Conservation (phyloP, 2,329 filamentous ascomycete genomes). For the Fonsecaea nubica region DNA sequence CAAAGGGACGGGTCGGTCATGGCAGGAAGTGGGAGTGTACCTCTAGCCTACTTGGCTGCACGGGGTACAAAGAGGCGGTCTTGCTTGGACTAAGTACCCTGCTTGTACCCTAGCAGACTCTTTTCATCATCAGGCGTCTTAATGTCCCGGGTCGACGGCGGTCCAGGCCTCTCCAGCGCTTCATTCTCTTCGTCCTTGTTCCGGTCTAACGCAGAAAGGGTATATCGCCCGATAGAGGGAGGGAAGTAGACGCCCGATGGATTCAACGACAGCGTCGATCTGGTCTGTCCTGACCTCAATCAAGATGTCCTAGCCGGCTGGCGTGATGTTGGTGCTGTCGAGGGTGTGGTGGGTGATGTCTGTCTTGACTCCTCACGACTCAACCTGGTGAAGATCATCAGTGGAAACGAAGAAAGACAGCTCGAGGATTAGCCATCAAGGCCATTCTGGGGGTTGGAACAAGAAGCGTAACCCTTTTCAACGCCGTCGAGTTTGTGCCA, state of each 20-base stretch:
- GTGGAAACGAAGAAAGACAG: background rate
- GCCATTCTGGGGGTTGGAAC: background rate
- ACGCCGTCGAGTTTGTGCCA: background rate
- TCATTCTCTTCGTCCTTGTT: background rate
- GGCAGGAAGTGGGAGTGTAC: background rate
- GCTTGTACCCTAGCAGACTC: background rate
- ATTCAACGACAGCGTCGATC: conserved; percentile 1
- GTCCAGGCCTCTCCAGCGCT: background rate
- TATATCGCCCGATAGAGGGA: background rate
- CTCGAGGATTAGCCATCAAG: background rate
- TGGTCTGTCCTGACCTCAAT: background rate
- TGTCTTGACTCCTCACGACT: background rate
- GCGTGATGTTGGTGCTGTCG: background rate
- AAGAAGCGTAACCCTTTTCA: background rate
- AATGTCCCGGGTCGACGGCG: conserved; percentile 3
- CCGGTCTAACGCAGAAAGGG: background rate
- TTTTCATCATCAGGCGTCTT: background rate
- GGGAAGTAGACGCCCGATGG: background rate
- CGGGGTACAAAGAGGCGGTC: background rate
- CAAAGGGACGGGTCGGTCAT: conserved; percentile 1
- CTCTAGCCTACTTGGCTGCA: background rate
- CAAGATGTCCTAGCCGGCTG: background rate
- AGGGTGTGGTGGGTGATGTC: background rate
- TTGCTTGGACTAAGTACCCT: background rate
- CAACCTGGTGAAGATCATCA: background rate